phyloP scores from a whole-genome alignment of 352 stramenopile species.

The Peronosclerospora sorghi region DNA sequence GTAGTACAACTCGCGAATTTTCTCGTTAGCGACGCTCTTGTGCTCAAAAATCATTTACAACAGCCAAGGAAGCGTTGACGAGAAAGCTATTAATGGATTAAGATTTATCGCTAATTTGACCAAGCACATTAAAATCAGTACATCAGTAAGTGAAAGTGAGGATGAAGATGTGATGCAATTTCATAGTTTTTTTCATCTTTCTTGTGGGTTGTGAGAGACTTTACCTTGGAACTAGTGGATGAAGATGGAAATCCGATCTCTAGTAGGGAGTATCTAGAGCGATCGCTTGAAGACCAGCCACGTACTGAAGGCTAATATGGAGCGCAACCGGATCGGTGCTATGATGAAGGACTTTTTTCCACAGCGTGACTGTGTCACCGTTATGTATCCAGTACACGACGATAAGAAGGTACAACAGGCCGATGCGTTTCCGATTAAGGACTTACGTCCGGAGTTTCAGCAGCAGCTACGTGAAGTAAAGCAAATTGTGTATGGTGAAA shows the following conservation, averaged over 20 bases:
- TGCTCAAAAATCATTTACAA: slow-evolving; percentile 87
- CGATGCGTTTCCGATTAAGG: slow-evolving; percentile 46
- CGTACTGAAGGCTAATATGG: slow-evolving; percentile 56
- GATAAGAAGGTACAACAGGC: slow-evolving; percentile 70
- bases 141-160: slow-evolving; percentile 20
- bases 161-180: slow-evolving; percentile 65
- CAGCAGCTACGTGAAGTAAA: slow-evolving; percentile 54
- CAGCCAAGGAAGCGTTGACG: slow-evolving; percentile 73
- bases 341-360: slow-evolving; percentile 84
- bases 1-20: slow-evolving; percentile 82
- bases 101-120: slow-evolving; percentile 83
- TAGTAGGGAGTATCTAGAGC: slow-evolving; percentile 73
- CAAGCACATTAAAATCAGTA: slow-evolving; percentile 75
- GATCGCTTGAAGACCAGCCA: slow-evolving; percentile 55
- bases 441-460: slow-evolving; percentile 72
- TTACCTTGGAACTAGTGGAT: slow-evolving; percentile 78
- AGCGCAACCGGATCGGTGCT: slow-evolving; percentile 64
- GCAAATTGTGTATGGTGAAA: slow-evolving; percentile 57
- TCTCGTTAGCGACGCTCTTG: slow-evolving; percentile 74
- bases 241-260: slow-evolving; percentile 75
- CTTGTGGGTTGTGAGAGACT: slow-evolving; percentile 83
- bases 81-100: slow-evolving; percentile 73
- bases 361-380: slow-evolving; percentile 65
- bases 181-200: slow-evolving; percentile 81
- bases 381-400: slow-evolving; percentile 75